A percentile compares a stretch with the other conserved stretches of the same genome.
phyloP scores from a whole-genome alignment of 192 early-diverging fungal species.

The Backusella tuberculispora region DNA sequence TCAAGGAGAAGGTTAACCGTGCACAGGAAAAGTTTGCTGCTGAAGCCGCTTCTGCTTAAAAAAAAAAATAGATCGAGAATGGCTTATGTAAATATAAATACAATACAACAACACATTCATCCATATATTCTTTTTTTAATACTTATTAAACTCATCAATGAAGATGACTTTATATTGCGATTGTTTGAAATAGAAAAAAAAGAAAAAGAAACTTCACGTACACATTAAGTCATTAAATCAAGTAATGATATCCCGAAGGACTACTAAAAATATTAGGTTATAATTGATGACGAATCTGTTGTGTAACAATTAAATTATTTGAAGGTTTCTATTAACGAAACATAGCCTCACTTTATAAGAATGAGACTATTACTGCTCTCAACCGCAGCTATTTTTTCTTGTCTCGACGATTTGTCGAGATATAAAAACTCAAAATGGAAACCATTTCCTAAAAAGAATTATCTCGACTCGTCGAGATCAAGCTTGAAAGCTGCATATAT shows the following conservation, averaged over 20 bases:
- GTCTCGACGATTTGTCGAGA: no score
- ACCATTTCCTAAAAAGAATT: no score
- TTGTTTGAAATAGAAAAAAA: background rate
- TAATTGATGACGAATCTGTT: background rate
- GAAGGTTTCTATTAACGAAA: background rate
- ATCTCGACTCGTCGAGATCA: no score
- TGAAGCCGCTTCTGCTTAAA: slow-evolving; percentile 6
- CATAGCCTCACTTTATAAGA: background rate
- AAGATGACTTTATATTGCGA: background rate
- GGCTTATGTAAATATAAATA: background rate
- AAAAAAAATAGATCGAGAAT: background rate
- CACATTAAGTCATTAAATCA: background rate
- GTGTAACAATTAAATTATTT: background rate
- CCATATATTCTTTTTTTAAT: background rate
- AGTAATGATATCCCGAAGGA: background rate
- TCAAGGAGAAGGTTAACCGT: slow-evolving; percentile 61
- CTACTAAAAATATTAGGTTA: background rate
- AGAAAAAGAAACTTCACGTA: no score
- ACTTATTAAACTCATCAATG: background rate
- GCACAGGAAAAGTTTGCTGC: slow-evolving; percentile 41
- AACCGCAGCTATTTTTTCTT: no score
- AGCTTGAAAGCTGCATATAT: no score
- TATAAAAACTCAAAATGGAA: no score
- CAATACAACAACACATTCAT: background rate
- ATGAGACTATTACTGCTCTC: no score